These are phyloP conservation scores for Mortierella sp. DNA, from an alignment of 371 early-diverging fungal genomes.

Conservation along the genomic window DNA sequence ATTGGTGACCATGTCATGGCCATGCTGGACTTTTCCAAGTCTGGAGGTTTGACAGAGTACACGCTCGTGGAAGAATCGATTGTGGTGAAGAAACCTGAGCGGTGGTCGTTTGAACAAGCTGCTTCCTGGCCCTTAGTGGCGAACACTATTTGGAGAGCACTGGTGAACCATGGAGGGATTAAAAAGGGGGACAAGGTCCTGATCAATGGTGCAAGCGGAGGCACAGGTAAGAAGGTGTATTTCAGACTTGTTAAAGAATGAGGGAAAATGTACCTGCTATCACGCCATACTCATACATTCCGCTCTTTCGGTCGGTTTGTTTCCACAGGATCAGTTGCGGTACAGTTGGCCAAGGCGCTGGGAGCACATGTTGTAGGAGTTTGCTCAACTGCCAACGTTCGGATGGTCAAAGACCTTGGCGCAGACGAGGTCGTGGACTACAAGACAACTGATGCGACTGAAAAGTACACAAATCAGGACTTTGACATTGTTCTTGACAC, in stretches of 20 bases:
- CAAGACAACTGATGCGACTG: conserved; percentile 50
- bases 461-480: conserved; percentile 26
- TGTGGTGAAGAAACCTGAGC: conserved; percentile 49
- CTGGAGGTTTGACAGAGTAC: conserved; percentile 43
- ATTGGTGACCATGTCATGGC: conserved; percentile 57
- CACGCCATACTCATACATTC: not conserved
- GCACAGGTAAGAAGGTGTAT: conserved; percentile 47
- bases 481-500: conserved; percentile 56
- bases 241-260: no score
- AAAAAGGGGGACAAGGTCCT: conserved; percentile 49
- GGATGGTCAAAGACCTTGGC: conserved; percentile 63
- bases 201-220: conserved; percentile 59
- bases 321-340: conserved; percentile 62
- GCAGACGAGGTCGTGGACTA: conserved; percentile 73
- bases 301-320: no score
- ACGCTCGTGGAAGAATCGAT: conserved; percentile 29
- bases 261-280: not conserved
- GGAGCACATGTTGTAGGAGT: conserved; percentile 70
- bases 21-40: conserved; percentile 14
- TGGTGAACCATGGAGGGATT: conserved; percentile 33
- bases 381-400: conserved; percentile 64
- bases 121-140: conserved; percentile 62
- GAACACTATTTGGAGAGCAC: conserved; percentile 57
- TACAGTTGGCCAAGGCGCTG: conserved; percentile 70
- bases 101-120: conserved; percentile 56